phyloP scores from a whole-genome alignment of 208 protist species.

The Trypanosoma theileri region DNA sequence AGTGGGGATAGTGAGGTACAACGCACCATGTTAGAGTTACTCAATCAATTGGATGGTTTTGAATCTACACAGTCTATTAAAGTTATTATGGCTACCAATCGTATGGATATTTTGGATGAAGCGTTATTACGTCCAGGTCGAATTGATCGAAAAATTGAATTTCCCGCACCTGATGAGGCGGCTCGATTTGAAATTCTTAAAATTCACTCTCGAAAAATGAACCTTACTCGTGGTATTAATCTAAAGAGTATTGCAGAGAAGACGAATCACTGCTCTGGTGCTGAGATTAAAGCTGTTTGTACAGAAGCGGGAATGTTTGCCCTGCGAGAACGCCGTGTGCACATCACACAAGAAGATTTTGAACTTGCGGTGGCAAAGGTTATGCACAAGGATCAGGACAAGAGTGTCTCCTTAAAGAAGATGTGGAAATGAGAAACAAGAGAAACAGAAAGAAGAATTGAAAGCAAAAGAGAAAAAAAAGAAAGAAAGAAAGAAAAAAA shows the following conservation, averaged over 20 bases:
- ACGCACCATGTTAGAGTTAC: conserved; percentile 99
- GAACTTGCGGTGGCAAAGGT: conserved; percentile 99
- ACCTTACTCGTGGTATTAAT: conserved; percentile 99
- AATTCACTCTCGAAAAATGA: conserved; percentile 99
- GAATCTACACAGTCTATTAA: conserved; percentile 99
- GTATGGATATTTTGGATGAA: conserved; percentile 99
- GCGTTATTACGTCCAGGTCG: conserved; percentile 99
- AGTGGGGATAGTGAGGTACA: conserved; percentile 97
- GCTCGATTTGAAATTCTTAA: conserved; percentile 98
- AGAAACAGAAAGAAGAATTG: conserved; percentile 21
- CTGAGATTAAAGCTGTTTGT: conserved; percentile 97
- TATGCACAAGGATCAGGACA: conserved; percentile 98
- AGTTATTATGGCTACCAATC: conserved; percentile 99
- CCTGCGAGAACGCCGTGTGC: conserved; percentile 98
- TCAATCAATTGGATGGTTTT: conserved; percentile 99
- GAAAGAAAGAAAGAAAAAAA: conserved; percentile 16
- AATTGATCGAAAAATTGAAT: conserved; percentile 99
- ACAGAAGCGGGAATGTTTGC: conserved; percentile 99
- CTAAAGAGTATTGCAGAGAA: conserved; percentile 97
- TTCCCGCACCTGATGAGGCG: conserved; percentile 95
- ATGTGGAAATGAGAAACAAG: conserved; percentile 91
- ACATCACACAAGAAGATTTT: conserved; percentile 99
- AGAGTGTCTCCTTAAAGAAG: conserved; percentile 97
- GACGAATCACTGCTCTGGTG: conserved; percentile 97
- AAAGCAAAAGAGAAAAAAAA: conserved; percentile 18